A percentile compares a stretch with the other conserved stretches of the same genome.
These are phyloP conservation scores for Fomitopsis schrenkii DNA, from an alignment of 1,284 basidiomycete species.

Conservation along the genomic window DNA sequence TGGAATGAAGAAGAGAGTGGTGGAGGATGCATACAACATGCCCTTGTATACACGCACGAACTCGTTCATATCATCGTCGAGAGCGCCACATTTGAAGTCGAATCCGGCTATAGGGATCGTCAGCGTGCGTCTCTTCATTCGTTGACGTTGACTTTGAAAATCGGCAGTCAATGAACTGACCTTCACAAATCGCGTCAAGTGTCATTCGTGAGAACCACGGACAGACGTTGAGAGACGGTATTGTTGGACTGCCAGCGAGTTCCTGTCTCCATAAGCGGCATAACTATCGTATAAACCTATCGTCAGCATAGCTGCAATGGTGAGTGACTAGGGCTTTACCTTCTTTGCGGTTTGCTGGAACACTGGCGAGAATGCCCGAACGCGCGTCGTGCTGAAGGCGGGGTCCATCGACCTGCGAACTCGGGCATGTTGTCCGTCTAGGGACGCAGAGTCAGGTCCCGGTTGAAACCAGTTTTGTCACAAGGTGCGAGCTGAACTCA, in stretches of 20 bases:
- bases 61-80: constrained; percentile 25
- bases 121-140: constrained; percentile 15
- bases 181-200: constrained; percentile 44
- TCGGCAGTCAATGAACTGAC: constrained; percentile 7
- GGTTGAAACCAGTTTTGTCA: background rate
- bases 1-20: background rate
- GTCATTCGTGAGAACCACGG: constrained; percentile 39
- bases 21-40: constrained; percentile 26
- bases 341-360: constrained; percentile 40
- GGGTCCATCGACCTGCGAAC: constrained; percentile 38
- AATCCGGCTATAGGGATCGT: constrained; percentile 22
- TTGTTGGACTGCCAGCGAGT: background rate
- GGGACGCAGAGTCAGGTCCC: constrained; percentile 24
- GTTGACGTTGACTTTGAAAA: background rate
- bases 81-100: constrained; percentile 24
- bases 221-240: constrained; percentile 30
- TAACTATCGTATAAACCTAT: constrained; percentile 4
- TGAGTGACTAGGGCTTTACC: constrained; percentile 25
- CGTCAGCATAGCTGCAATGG: background rate
- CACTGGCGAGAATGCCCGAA: constrained; percentile 43
- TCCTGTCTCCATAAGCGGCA: constrained; percentile 21
- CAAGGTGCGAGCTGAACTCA: background rate
- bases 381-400: constrained; percentile 39
- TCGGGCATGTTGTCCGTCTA: constrained; percentile 28
- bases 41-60: constrained; percentile 26